phyloP scores from a whole-genome alignment of 139 green algal genomes.

The Dunaliella primolecta region DNA sequence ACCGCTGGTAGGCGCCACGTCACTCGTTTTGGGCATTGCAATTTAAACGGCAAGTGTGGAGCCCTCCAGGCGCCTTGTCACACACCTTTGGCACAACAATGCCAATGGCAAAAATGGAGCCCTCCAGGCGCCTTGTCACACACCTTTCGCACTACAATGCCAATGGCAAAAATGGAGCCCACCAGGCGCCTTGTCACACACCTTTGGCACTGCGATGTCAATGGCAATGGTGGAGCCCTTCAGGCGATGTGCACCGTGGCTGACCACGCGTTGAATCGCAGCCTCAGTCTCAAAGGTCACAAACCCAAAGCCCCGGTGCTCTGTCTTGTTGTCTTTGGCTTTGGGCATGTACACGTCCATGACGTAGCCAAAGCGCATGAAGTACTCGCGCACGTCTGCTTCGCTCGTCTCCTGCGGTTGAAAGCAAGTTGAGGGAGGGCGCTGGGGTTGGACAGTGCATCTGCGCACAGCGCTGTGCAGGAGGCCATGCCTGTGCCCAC shows the following conservation, averaged over 20 bases:
- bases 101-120: too few relatives aligned
- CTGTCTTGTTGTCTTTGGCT: slow-evolving; percentile 66
- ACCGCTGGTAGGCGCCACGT: too few relatives aligned
- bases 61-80: too few relatives aligned
- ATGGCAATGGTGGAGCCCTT: slow-evolving; percentile 65
- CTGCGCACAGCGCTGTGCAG: too few relatives aligned
- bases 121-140: too few relatives aligned
- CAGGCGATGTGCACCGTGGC: slow-evolving; percentile 57
- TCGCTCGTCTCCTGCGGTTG: slow-evolving; percentile 76
- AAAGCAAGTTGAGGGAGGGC: too few relatives aligned
- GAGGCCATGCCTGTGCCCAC: too few relatives aligned
- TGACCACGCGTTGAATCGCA: slow-evolving; percentile 68
- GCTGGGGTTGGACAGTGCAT: too few relatives aligned
- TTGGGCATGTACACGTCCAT: slow-evolving; percentile 90
- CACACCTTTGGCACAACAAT: too few relatives aligned
- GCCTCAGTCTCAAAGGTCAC: slow-evolving; percentile 90
- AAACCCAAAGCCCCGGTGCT: slow-evolving; percentile 89
- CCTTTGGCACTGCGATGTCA: slow-evolving; percentile 69
- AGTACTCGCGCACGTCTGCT: slow-evolving; percentile 82
- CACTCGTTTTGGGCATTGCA: too few relatives aligned
- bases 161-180: slow-evolving; percentile 62
- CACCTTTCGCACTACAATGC: slow-evolving; percentile 67
- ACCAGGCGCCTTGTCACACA: too few relatives aligned
- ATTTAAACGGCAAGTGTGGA: too few relatives aligned
- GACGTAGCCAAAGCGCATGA: slow-evolving; percentile 80